These are phyloP conservation scores for Trametes coccinea DNA, from an alignment of 768 basidiomycete genomes.

Conservation along the genomic window DNA sequence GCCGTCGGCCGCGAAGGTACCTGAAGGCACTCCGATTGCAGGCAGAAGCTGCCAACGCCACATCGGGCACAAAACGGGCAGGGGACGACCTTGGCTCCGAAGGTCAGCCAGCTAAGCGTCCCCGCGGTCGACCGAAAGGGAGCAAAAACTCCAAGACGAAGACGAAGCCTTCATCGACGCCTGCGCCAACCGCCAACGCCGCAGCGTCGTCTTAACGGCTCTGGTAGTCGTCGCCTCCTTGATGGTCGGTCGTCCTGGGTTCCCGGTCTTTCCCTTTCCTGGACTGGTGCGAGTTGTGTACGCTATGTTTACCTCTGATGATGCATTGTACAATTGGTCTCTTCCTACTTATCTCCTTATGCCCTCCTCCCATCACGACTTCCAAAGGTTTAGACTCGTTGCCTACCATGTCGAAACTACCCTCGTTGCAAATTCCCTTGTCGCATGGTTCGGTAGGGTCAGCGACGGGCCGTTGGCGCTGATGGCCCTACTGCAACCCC, in stretches of 20 bases:
- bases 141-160: constrained; percentile 36
- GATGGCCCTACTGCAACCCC: neutral
- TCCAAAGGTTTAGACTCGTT: neutral
- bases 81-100: constrained; percentile 29
- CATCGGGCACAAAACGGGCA: constrained; percentile 25
- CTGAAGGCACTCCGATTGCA: constrained; percentile 36
- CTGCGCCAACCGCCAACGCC: constrained; percentile 5
- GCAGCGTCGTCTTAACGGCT: neutral
- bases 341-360: neutral
- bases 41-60: constrained; percentile 20
- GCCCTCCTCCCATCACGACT: neutral
- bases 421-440: neutral
- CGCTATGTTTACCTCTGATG: constrained; percentile 1
- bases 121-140: constrained; percentile 38
- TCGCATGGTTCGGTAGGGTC: neutral
- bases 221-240: neutral
- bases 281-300: constrained; percentile 1
- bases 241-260: neutral
- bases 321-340: constrained; percentile 1
- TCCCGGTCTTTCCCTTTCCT: neutral
- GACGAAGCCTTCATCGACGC: constrained; percentile 18
- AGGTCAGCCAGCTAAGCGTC: constrained; percentile 33
- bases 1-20: constrained; percentile 24
- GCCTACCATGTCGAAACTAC: too few relatives aligned
- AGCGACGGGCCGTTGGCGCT: neutral